Evolutionary conservation across 768 basidiomycete genomes (phyloP), one percentile per base, ranked within the genome.

Genomic region (Cubamyces lactineus): DNA sequence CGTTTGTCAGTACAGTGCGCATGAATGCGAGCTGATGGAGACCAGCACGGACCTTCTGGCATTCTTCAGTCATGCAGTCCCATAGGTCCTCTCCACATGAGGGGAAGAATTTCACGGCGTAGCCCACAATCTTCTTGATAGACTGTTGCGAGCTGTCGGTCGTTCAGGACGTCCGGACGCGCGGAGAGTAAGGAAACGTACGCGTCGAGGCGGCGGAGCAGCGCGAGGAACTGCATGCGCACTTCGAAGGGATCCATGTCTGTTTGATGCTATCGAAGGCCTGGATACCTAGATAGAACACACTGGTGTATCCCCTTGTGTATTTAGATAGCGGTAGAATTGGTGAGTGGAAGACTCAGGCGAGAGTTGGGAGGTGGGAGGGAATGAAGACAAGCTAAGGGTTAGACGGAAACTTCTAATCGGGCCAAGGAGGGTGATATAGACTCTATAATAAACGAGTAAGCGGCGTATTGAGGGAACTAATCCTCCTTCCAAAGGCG

Each of bases 31-130:
- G n/a, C 38, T 15, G 7, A 5, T 8, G n/a, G 16, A 8, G 6
- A 23, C 19, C 1, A 17, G 23, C 61, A 43, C 74, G 12, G 59
- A 89, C 94, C 82, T 94, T 96, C 72, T 91, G 87, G 65, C 89
- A 93, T 76, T 96, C 92, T 71, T 96, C 94, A 24, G 94, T 75
- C 41, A 96, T 84, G 67, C 94, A 96, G 67, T 96, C 94, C 95
- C 94, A 96, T 12, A 96, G 74, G 73, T 97, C 94, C 69, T 96
- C 94, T 6, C 92, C 94, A 58, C 93, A 95, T 59, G 83, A 83
- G 5, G 88, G 79, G 56, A 89, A 94, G 70, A 91, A 88, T 72
- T 94, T 94, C 57, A 95, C 80, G 0, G 93, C 92, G 69, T 87
- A 96, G 9, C 82, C 80, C 34, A 96, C 94, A 39, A 91, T 89